Conservation (phyloP, 1,284 basidiomycete species). For the Trametes polyzona region DNA sequence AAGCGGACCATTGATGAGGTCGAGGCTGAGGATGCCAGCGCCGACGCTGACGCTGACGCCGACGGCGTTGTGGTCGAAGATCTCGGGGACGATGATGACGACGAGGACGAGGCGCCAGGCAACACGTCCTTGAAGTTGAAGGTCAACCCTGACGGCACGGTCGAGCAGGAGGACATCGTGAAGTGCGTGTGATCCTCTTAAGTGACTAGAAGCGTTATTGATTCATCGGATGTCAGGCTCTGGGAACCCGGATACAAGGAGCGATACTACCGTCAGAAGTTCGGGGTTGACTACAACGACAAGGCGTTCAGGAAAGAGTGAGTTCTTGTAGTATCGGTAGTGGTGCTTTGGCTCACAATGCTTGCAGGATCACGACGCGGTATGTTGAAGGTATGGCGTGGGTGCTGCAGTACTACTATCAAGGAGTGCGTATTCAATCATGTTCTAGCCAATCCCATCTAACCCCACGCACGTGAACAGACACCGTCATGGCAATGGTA, state of each 20-base stretch:
- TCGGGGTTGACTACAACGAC: slow-evolving; percentile 78
- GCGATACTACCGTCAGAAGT: slow-evolving; percentile 95
- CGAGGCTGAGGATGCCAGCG: slow-evolving; percentile 37
- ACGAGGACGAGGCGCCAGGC: slow-evolving; percentile 48
- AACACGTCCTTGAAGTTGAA: slow-evolving; percentile 59
- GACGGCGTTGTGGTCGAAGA: slow-evolving; percentile 42
- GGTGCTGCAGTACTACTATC: slow-evolving; percentile 98
- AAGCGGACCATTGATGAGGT: slow-evolving; percentile 74
- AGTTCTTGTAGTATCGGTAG: slow-evolving; percentile 33
- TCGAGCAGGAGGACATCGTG: slow-evolving; percentile 93
- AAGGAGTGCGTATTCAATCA: slow-evolving; percentile 70
- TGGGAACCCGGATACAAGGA: slow-evolving; percentile 97
- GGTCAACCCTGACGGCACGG: slow-evolving; percentile 85
- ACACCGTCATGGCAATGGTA: slow-evolving; percentile 99
- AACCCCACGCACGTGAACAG: slow-evolving; percentile 42
- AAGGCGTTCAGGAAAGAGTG: slow-evolving; percentile 77
- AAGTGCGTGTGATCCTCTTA: slow-evolving; percentile 58
- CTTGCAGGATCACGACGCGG: slow-evolving; percentile 70
- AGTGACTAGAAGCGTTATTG: slow-evolving; percentile 9
- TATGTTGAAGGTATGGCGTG: slow-evolving; percentile 97
- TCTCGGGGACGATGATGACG: slow-evolving; percentile 56
- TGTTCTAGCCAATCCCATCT: slow-evolving; percentile 5
- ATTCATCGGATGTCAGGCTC: slow-evolving; percentile 52
- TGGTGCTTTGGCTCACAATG: background rate
- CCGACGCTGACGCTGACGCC: slow-evolving; percentile 31